Conservation (phyloP, 495 filamentous ascomycete genomes). For the Xylona heveae region DNA sequence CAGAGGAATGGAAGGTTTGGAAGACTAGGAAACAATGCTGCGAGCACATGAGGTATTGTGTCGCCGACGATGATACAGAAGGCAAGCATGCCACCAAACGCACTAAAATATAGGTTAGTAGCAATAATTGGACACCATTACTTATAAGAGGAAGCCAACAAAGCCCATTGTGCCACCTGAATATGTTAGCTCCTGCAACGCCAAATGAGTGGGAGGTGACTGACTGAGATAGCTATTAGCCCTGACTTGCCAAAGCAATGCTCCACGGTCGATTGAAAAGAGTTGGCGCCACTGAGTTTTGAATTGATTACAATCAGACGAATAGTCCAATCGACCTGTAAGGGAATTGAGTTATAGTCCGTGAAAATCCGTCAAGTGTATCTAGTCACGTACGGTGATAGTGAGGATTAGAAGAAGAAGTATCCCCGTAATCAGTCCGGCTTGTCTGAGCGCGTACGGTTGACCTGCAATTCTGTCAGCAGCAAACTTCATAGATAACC, state of each 20-base stretch:
- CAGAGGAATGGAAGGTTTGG: conserved; percentile 52
- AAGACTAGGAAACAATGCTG: conserved; percentile 60
- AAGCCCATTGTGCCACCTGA: conserved; percentile 74
- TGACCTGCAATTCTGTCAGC: conserved; percentile 31
- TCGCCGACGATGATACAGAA: conserved; percentile 96
- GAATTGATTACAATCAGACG: conserved; percentile 88
- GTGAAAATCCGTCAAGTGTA: background rate
- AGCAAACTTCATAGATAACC: too few species aligned
- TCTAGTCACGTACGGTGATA: conserved; percentile 29
- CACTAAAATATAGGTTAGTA: conserved; percentile 19
- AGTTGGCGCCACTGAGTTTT: conserved; percentile 77
- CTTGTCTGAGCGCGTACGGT: conserved; percentile 83
- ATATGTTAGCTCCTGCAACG: background rate
- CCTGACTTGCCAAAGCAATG: conserved; percentile 78
- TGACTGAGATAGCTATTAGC: conserved; percentile 61
- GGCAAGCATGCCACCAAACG: conserved; percentile 95
- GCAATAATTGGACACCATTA: background rate
- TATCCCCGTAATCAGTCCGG: conserved; percentile 62
- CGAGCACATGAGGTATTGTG: conserved; percentile 75
- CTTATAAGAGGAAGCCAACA: conserved; percentile 18
- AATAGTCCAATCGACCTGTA: conserved; percentile 79
- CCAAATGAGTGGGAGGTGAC: conserved; percentile 3
- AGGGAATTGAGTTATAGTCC: too few species aligned
- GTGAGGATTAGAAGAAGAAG: conserved; percentile 61
- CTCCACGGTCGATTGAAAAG: conserved; percentile 88